Conservation (phyloP, 2,329 filamentous ascomycete species). For the Curvularia spicifera region DNA sequence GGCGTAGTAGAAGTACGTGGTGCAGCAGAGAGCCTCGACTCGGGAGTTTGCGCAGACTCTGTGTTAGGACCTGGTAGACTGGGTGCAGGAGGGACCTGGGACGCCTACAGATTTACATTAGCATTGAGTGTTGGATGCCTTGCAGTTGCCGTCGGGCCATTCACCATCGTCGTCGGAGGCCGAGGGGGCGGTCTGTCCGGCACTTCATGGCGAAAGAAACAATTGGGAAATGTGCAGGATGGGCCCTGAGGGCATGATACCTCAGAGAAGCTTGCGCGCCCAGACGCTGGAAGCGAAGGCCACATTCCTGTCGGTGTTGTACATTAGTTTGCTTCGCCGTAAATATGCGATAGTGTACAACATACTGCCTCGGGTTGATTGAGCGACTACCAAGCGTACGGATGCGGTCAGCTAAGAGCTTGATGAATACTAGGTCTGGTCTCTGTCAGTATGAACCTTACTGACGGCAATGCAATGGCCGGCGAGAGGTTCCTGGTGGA, state of each 20-base stretch:
- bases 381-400: background rate
- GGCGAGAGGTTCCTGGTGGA: too few relatives aligned
- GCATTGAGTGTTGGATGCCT: conserved; percentile 45
- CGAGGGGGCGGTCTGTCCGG: conserved; percentile 7
- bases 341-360: conserved; percentile 17
- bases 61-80: conserved; percentile 18
- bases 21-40: background rate
- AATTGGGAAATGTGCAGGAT: conserved; percentile 60
- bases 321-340: conserved; percentile 13
- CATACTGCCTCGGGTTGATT: conserved; percentile 16
- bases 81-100: conserved; percentile 3
- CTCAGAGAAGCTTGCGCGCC: conserved; percentile 25
- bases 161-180: conserved; percentile 1
- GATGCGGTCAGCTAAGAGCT: background rate
- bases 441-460: background rate
- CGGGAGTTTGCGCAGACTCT: conserved; percentile 1
- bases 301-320: conserved; percentile 31
- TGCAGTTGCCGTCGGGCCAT: conserved; percentile 23
- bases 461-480: too few relatives aligned
- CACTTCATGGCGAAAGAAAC: conserved; percentile 63
- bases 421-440: background rate
- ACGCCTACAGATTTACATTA: conserved; percentile 14
- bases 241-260: conserved; percentile 58
- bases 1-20: background rate
- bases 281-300: conserved; percentile 34